phyloP scores from a whole-genome alignment of 1,284 basidiomycete genomes.

The Trichosporon coremiiforme region DNA sequence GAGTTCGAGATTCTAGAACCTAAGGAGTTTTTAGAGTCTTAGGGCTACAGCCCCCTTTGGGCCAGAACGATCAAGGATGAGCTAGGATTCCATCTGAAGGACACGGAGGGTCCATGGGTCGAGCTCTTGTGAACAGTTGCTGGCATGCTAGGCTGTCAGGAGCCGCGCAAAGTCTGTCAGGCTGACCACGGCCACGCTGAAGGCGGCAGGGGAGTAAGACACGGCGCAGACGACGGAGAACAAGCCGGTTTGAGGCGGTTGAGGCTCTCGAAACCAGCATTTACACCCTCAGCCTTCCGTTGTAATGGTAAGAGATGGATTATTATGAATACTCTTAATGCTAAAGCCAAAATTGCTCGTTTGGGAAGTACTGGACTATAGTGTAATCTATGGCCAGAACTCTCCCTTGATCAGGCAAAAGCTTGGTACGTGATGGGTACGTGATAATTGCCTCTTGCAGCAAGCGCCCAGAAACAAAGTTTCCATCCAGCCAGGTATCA shows the following conservation, averaged over 20 bases:
- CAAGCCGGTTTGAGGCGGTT: background rate
- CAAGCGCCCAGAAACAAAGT: constrained; percentile 8
- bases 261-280: background rate
- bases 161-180: background rate
- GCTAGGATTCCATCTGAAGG: background rate
- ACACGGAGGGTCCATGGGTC: background rate
- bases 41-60: background rate
- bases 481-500: background rate
- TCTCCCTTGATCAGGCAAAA: background rate
- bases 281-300: constrained; percentile 1
- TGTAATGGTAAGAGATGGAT: constrained; percentile 10
- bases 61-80: background rate
- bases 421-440: background rate
- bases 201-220: background rate
- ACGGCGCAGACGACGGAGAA: background rate
- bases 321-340: constrained; percentile 16
- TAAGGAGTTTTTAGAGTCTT: background rate
- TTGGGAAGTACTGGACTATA: background rate
- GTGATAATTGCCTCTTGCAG: background rate
- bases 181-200: background rate
- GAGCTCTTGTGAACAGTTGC: background rate
- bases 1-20: constrained; percentile 3
- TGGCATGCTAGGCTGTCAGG: background rate
- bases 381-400: background rate
- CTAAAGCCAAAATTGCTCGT: constrained; percentile 3